Evolutionary conservation across 768 basidiomycete genomes (phyloP), one percentile per base, ranked within the genome.

Genomic region (Macrocybe gigantea): DNA sequence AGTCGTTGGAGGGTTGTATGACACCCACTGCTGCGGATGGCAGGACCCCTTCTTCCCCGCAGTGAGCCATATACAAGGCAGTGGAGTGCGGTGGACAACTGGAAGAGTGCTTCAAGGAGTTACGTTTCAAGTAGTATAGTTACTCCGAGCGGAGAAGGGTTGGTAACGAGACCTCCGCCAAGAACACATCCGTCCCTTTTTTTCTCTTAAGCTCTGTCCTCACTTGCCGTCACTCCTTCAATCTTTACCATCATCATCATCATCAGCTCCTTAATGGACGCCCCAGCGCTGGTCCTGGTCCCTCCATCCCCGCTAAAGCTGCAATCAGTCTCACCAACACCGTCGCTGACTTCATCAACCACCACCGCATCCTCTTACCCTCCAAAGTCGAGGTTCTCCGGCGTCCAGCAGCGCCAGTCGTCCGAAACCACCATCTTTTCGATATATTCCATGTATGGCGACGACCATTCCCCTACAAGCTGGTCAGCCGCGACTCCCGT

Each of bases 371-470:
- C 65, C 47, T 60, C 69, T 38, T 55, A 65, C 38, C 67, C 53
- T 33, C 31, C 72, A 40, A 53, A 53, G 41, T 55, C 61, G 29
- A 52, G 71, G 61, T 52, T 66, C 65, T 60, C 63, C 58, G 46
- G 56, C 57, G 40, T 64, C 61, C 69, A 70, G 44, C 68, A 67
- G 55, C 77, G 82, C 49, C 70, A 69, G 48, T 82, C 84, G 0
- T 80, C 85, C 9, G 87, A 88, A 56, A 80, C 84, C 42, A 80
- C 87, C 9, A 86, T 91, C 60, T 80, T 85, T 60, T 82, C 85
- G 45, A 91, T 92, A 48, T 92, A 89, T 63, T 88, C 85, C 42
- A 90, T 90, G 88, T 92, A 92, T 62, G 80, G 80, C 45, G 82
- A 83, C 61, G 78, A 82, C 31, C 13, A 11, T 12, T 34, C 29